These are phyloP conservation scores for Xylona heveae DNA, from an alignment of 495 filamentous ascomycete genomes.

Conservation along the genomic window DNA sequence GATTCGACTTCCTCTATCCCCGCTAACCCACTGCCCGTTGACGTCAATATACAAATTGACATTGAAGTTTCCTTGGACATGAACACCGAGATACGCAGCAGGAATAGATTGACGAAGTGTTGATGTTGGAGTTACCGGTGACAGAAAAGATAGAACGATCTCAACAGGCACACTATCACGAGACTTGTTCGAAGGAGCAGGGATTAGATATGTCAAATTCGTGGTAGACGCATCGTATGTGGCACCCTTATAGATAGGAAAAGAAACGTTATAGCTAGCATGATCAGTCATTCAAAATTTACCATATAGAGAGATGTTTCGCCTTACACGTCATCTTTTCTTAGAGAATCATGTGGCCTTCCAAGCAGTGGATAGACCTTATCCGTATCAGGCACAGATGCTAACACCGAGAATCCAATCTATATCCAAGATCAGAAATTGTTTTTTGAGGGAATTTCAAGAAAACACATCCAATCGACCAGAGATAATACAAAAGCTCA, in stretches of 20 bases:
- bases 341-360: slow-evolving; percentile 63
- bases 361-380: slow-evolving; percentile 76
- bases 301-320: slow-evolving; percentile 2
- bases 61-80: slow-evolving; percentile 46
- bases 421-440: slow-evolving; percentile 17
- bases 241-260: slow-evolving; percentile 52
- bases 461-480: not conserved
- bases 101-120: slow-evolving; percentile 81
- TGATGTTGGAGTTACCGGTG: slow-evolving; percentile 81
- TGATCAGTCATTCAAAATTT: slow-evolving; percentile 1
- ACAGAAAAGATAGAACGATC: slow-evolving; percentile 68
- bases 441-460: not conserved
- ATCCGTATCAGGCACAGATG: slow-evolving; percentile 43
- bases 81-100: slow-evolving; percentile 61
- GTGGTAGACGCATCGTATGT: slow-evolving; percentile 86
- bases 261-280: slow-evolving; percentile 38
- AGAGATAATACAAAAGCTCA: not conserved
- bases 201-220: slow-evolving; percentile 66
- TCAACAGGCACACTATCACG: slow-evolving; percentile 22
- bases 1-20: slow-evolving; percentile 43
- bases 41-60: slow-evolving; percentile 75
- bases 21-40: slow-evolving; percentile 79
- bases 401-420: slow-evolving; percentile 65
- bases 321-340: slow-evolving; percentile 22
- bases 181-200: slow-evolving; percentile 17